A percentile compares a stretch with the other conserved stretches of the same genome.
These are phyloP conservation scores for Saccharomyces hybrid DNA, from an alignment of 1,139 yeast species.

Conservation along the genomic window DNA sequence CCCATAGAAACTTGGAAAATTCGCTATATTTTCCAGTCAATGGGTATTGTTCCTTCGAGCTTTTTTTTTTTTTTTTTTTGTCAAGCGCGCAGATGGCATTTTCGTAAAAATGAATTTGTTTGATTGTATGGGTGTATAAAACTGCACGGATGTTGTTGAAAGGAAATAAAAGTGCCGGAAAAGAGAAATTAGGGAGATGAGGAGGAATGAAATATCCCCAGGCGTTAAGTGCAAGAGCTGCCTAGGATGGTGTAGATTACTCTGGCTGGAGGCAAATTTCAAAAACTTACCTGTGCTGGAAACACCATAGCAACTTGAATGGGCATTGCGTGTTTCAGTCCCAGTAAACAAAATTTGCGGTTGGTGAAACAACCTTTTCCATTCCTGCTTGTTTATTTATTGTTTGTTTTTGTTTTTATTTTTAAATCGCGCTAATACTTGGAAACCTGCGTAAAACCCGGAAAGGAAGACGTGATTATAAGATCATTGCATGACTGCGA, in stretches of 20 bases:
- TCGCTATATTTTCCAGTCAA: neutral
- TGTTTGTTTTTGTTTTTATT: neutral
- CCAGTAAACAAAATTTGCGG: neutral
- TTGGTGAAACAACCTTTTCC: neutral
- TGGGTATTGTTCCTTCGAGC: neutral
- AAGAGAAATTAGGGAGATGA: no score
- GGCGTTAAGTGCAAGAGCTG: no score
- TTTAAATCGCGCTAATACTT: neutral
- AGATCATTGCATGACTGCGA: neutral
- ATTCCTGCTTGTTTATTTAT: neutral
- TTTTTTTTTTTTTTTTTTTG: neutral
- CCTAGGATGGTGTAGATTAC: no score
- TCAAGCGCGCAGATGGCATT: neutral
- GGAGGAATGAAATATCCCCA: neutral
- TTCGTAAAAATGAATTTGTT: neutral
- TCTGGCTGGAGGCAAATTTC: no score
- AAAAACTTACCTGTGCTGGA: no score
- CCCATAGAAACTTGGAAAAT: neutral
- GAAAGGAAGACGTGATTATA: neutral
- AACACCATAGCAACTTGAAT: neutral
- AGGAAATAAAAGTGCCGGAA: no score
- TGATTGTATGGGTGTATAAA: neutral
- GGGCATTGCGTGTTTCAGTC: neutral
- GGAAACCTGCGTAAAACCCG: neutral
- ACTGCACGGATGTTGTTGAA: neutral